Base-by-base conservation (phyloP, 2,329 filamentous ascomycete species). In the Celoporthe dispersa region DNA sequence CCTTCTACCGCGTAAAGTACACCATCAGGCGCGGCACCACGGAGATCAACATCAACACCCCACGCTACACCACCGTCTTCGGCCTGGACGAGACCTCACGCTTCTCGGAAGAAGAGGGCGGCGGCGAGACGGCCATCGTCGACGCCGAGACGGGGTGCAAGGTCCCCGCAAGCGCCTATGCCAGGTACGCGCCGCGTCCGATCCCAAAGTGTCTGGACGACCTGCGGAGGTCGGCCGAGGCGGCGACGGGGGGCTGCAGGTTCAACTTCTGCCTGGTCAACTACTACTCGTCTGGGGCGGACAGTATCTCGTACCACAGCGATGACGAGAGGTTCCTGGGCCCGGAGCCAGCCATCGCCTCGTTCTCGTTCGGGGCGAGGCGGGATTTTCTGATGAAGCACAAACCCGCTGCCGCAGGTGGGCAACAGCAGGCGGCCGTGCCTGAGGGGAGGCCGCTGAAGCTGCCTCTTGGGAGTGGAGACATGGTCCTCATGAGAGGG, bases 231-330 rank as follows among this genome's bases (percentile, higher is more conserved):
- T 84, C 88, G 12, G 89, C 91, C 1, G 91, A 95, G 78, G 83
- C 85, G 5, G 87, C 88, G 0, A 92, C 91, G 0, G 85, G 85
- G 0, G 85, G 85, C n/a, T 87, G 87, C 75, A 84, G 77, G 0
- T 95, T 91, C 80, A 95, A 95, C 77, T 93, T 94, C 77, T 92
- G 90, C 71, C 84, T 95, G 1, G 91, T 95, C 5, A 95, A 95
- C 76, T 95, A 95, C 81, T 95, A 95, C 76, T 90, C 90, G n/a
- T 87, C 87, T 3, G 92, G 92, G 0, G 82, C 88, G 7, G 92
- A 95, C 78, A 93, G 90, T 74, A 95, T 95, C 64, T 87, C 90
- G 14, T 95, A 91, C 76, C 92, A 95, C 79, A 92, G 90, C 64
- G 93, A 95, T 74, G 92, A 95, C 75, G 93, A 95, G 81, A 84